Percentiles rank a stretch among this genome's conserved stretches.
phyloP scores from a whole-genome alignment of 768 basidiomycete species.

The Boletus coccyginus region DNA sequence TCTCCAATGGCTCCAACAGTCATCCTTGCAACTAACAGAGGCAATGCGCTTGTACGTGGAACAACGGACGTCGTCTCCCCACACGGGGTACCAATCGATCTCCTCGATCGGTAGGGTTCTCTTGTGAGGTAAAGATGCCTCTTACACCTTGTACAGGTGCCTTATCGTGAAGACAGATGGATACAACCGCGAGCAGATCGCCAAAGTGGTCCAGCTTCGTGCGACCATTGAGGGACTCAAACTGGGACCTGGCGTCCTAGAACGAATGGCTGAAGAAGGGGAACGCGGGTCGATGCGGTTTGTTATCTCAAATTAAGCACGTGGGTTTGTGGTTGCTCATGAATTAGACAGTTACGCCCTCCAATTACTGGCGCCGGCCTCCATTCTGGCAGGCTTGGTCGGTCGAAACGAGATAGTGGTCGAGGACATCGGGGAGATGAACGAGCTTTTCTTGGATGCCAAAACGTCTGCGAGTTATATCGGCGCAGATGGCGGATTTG shows the following conservation, averaged over 20 bases:
- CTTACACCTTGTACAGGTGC: slow-evolving; percentile 47
- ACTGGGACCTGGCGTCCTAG: slow-evolving; percentile 71
- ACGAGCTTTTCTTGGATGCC: slow-evolving; percentile 92
- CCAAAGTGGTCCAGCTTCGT: slow-evolving; percentile 81
- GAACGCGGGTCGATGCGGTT: slow-evolving; percentile 79
- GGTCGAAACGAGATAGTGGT: slow-evolving; percentile 80
- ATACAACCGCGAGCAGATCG: slow-evolving; percentile 81
- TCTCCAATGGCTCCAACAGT: slow-evolving; percentile 98
- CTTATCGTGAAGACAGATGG: slow-evolving; percentile 93
- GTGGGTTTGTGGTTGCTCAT: slow-evolving; percentile 6
- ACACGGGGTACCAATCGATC: slow-evolving; percentile 91
- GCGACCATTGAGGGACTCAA: slow-evolving; percentile 85
- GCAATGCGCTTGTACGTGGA: slow-evolving; percentile 87
- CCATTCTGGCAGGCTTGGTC: slow-evolving; percentile 74
- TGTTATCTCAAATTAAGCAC: slow-evolving; percentile 18
- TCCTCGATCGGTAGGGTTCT: slow-evolving; percentile 76
- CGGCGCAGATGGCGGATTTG: slow-evolving; percentile 36
- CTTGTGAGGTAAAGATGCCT: neutral
- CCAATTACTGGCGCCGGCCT: slow-evolving; percentile 87
- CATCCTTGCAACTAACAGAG: slow-evolving; percentile 94
- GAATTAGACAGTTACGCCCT: slow-evolving; percentile 68
- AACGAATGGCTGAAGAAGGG: slow-evolving; percentile 78
- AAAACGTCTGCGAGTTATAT: slow-evolving; percentile 71
- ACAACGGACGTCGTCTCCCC: slow-evolving; percentile 89
- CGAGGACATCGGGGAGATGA: slow-evolving; percentile 93